Conservation (phyloP, 2,329 filamentous ascomycete genomes). For the Clonostachys sp. region DNA sequence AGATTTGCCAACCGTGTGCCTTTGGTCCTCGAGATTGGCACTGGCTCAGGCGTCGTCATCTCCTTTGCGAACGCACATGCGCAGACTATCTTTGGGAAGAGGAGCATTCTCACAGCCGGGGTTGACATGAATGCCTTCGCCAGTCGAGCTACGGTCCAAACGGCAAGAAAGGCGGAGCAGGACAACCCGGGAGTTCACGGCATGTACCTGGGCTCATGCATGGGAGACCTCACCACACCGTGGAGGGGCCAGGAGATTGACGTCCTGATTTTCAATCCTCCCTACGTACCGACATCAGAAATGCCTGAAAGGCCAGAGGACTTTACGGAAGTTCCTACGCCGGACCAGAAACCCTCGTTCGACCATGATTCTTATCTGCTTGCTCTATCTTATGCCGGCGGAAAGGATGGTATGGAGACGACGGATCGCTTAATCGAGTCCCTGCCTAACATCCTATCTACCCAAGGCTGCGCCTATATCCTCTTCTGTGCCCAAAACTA, state of each 20-base stretch:
- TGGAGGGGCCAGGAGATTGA: slow-evolving; percentile 61
- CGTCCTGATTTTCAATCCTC: slow-evolving; percentile 92
- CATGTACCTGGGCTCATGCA: slow-evolving; percentile 60
- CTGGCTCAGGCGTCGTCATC: slow-evolving; percentile 90
- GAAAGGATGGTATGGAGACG: slow-evolving; percentile 87
- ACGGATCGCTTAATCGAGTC: slow-evolving; percentile 73
- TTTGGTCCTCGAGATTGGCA: slow-evolving; percentile 79
- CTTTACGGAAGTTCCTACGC: slow-evolving; percentile 14
- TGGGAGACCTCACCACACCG: slow-evolving; percentile 64
- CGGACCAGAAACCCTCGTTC: slow-evolving; percentile 42
- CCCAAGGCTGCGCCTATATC: slow-evolving; percentile 78
- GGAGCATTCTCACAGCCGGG: slow-evolving; percentile 65
- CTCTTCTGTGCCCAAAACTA: slow-evolving; percentile 88
- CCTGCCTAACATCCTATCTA: slow-evolving; percentile 59
- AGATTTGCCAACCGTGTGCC: slow-evolving; percentile 55
- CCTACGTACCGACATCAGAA: slow-evolving; percentile 84
- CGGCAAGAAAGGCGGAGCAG: slow-evolving; percentile 46
- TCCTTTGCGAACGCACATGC: slow-evolving; percentile 81
- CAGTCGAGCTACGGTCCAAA: slow-evolving; percentile 69
- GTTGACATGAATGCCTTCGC: slow-evolving; percentile 85
- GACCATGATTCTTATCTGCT: slow-evolving; percentile 81
- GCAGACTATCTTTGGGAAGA: slow-evolving; percentile 64
- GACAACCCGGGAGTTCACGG: slow-evolving; percentile 31
- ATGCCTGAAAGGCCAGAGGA: slow-evolving; percentile 51
- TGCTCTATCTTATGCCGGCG: slow-evolving; percentile 83